Percentiles rank a stretch among this genome's conserved stretches.
phyloP scores from a whole-genome alignment of 2,329 filamentous ascomycete species.

The Exophiala sideris region DNA sequence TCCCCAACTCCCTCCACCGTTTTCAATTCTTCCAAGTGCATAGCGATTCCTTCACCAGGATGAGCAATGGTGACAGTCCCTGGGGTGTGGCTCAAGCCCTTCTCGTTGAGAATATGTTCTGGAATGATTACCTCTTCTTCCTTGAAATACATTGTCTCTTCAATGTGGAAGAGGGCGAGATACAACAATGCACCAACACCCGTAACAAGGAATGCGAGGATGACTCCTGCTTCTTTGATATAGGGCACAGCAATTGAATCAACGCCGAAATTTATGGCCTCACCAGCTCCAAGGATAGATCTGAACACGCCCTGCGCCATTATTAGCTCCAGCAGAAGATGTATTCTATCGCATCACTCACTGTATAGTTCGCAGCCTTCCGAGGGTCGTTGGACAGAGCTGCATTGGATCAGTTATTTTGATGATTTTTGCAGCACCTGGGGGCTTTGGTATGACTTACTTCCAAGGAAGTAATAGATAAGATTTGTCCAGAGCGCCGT shows the following conservation, averaged over 20 bases:
- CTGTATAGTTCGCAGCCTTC: conserved; percentile 13
- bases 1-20: too few relatives aligned
- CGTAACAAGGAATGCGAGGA: conserved; percentile 10
- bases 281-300: conserved; percentile 8
- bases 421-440: too few relatives aligned
- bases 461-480: conserved; percentile 15
- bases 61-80: too few relatives aligned
- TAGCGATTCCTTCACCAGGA: too few relatives aligned
- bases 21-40: too few relatives aligned
- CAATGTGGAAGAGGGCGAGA: conserved; percentile 6
- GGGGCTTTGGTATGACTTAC: too few relatives aligned
- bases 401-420: too few relatives aligned
- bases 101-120: too few relatives aligned
- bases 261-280: conserved; percentile 15
- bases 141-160: conserved; percentile 12
- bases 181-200: conserved; percentile 8
- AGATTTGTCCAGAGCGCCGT: conserved; percentile 5
- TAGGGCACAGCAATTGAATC: conserved; percentile 13
- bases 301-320: conserved; percentile 9
- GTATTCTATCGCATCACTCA: conserved; percentile 1
- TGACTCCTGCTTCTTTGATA: conserved; percentile 10
- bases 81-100: too few relatives aligned
- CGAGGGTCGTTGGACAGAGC: conserved; percentile 10
- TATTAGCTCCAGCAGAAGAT: not conserved
- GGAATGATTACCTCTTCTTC: too few relatives aligned